Base-by-base conservation (phyloP, 2,329 filamentous ascomycete species). In the Rutstroemia sydowiana region DNA sequence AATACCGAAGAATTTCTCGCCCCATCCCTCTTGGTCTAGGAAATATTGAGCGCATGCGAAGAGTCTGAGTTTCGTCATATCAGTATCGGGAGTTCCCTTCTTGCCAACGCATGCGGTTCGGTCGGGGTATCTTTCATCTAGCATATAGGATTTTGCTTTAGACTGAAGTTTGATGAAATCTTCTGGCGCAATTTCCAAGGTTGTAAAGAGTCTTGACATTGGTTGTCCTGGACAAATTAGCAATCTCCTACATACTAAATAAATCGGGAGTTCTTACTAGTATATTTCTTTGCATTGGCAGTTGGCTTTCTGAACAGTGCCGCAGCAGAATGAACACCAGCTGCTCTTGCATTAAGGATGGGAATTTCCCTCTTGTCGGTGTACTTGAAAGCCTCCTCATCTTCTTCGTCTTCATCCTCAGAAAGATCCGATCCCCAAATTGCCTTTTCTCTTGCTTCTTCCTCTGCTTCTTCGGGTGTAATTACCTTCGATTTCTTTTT, bases 121-220 rank as follows among this genome's bases (percentile, higher is more conserved):
- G 41, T 67, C 63, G 8, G 62, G 63, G 41, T 64, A 52, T n/a
- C 47, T 45, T 20, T 55, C 48, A 42, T 67, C 63, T 26, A 67
- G 53, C 65, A 67, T 67, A 42, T 61, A 67, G 3, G 42, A 20
- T 52, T 67, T 67, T n/a, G 63, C 65, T 21, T 57, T 61, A 39
- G 58, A 57, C 55, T 66, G 63, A n/a, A 67, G 52, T 13, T 55
- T 51, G 13, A 65, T 51, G 45, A 65, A 67, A 31, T 58, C 52
- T 48, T 64, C 61, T 3, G 62, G 55, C 21, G 52, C 53, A 9
- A 67, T 28, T 30, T 65, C 59, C 20, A 67, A 54, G 13, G 58
- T 61, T 9, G 54, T 55, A 41, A 62, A 64, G 3, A 66, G 31
- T 34, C 61, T 63, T 13, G 62, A 58, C 60, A 67, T 65, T 9